Conservation (phyloP, 192 early-diverging fungal species). For the Mortierella claussenii region DNA sequence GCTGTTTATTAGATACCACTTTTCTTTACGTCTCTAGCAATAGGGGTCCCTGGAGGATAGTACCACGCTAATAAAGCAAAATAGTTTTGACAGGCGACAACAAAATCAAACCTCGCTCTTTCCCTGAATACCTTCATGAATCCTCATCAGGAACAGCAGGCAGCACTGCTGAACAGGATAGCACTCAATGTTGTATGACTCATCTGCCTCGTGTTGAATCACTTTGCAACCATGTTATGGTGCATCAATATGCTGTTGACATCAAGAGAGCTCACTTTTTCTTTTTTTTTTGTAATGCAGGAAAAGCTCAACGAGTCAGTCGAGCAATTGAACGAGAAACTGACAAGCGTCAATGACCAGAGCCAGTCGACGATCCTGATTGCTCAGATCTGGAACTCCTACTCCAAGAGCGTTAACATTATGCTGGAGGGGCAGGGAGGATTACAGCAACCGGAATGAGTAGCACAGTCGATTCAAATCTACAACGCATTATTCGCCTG, state of each 20-base stretch:
- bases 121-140: constrained; percentile 15
- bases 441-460: constrained; percentile 33
- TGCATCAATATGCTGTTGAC: no score
- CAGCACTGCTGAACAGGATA: constrained; percentile 43
- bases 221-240: no score
- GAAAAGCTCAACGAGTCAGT: constrained; percentile 46
- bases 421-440: constrained; percentile 44
- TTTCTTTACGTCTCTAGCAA: no score
- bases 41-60: no score
- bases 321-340: constrained; percentile 36
- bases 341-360: constrained; percentile 25
- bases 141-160: constrained; percentile 52
- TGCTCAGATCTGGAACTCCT: constrained; percentile 38
- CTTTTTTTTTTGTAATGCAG: not conserved
- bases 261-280: not conserved
- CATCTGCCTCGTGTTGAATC: no score
- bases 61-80: not conserved
- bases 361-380: constrained; percentile 34
- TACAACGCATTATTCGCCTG: no score
- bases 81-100: not conserved
- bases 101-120: not conserved
- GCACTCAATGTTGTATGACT: constrained; percentile 48
- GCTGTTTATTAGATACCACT: not conserved
- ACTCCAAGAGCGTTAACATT: constrained; percentile 42
- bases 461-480: no score